Evolutionary conservation across 257 asterid genomes (phyloP).

Genomic region (Rhazya stricta): DNA sequence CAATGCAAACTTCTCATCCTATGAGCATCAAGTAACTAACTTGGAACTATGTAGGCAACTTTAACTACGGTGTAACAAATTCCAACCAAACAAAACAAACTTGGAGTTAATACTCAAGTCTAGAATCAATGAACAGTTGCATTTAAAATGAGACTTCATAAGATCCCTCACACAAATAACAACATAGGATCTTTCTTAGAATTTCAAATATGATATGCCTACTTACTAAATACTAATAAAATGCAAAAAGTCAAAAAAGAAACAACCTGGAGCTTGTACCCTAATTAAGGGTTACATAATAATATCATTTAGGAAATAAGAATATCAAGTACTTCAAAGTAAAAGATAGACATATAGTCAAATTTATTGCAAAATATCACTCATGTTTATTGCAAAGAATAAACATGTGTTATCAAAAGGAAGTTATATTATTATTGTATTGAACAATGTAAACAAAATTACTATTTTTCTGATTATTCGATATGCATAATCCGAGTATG

Average conservation of each 20-base stretch:
- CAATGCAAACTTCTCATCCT: neutral
- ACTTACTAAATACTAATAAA: neutral
- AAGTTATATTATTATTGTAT: neutral
- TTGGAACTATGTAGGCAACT: neutral
- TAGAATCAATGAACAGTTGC: neutral
- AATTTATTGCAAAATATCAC: too few relatives aligned
- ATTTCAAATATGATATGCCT: neutral
- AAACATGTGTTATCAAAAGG: neutral
- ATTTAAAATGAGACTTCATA: neutral
- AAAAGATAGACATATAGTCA: neutral
- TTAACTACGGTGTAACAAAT: neutral
- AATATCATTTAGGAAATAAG: neutral
- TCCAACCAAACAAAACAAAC: neutral
- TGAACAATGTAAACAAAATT: neutral
- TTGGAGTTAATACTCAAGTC: neutral
- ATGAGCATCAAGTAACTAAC: neutral
- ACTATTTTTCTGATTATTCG: neutral
- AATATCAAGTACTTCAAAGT: neutral
- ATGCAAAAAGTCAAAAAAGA: neutral
- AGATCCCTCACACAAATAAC: too few relatives aligned
- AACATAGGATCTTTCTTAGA: neutral
- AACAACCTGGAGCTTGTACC: neutral
- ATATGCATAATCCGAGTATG: neutral
- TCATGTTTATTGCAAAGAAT: neutral
- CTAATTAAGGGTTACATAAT: neutral